Evolutionary conservation across 805 yeast genomes (phyloP).

Genomic region (Nakazawaea populi): DNA sequence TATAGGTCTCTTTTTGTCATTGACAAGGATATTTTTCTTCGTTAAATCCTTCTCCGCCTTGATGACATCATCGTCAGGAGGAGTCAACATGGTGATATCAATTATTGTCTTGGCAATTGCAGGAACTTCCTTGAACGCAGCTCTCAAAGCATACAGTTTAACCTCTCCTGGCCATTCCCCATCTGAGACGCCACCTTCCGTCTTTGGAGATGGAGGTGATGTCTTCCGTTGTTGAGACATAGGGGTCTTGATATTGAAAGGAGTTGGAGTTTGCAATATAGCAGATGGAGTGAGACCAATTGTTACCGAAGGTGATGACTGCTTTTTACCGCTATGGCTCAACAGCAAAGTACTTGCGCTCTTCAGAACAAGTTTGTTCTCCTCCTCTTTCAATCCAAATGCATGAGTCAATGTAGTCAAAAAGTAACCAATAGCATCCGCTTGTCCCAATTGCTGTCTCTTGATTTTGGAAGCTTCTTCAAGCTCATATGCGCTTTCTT

Average conservation of each 20-base stretch:
- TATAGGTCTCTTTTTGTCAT: constrained; percentile 13
- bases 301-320: constrained; percentile 10
- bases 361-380: constrained; percentile 19
- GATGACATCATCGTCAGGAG: constrained; percentile 22
- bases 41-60: constrained; percentile 9
- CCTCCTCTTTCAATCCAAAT: constrained; percentile 38
- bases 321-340: constrained; percentile 4
- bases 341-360: constrained; percentile 9
- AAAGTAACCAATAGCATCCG: constrained; percentile 43
- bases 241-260: constrained; percentile 29
- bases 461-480: constrained; percentile 36
- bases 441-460: constrained; percentile 38
- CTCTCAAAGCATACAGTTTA: constrained; percentile 36
- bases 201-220: constrained; percentile 32
- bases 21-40: constrained; percentile 9
- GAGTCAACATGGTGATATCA: constrained; percentile 23
- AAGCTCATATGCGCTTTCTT: constrained; percentile 19
- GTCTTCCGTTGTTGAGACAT: constrained; percentile 13
- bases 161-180: constrained; percentile 32
- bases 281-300: constrained; percentile 31
- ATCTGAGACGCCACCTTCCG: constrained; percentile 16
- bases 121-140: constrained; percentile 41
- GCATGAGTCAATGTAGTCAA: constrained; percentile 46
- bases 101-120: constrained; percentile 27
- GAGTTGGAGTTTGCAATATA: constrained; percentile 30